Percentiles rank a stretch among this genome's conserved stretches.
Evolutionary conservation across 1,284 basidiomycete genomes (phyloP).

Genomic region (Marasmius sp.): DNA sequence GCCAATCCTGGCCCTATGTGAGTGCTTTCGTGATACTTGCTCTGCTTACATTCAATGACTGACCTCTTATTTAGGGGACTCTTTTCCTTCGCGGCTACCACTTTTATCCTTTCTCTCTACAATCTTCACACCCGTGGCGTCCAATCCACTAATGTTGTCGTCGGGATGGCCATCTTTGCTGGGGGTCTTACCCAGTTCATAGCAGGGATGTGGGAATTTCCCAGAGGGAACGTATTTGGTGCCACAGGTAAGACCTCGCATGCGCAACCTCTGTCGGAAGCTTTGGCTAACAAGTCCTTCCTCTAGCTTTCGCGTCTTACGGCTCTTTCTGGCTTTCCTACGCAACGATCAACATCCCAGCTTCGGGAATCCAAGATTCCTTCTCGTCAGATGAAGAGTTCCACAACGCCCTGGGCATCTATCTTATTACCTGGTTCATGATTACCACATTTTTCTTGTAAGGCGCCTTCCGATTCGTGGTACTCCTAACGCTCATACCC

Average conservation of each 20-base stretch:
- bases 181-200: conserved; percentile 82
- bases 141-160: conserved; percentile 66
- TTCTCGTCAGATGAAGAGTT: conserved; percentile 49
- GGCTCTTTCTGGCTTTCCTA: conserved; percentile 84
- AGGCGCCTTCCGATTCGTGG: conserved; percentile 8
- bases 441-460: conserved; percentile 23
- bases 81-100: conserved; percentile 63
- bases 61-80: conserved; percentile 42
- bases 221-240: conserved; percentile 68
- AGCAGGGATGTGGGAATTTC: conserved; percentile 82
- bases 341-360: conserved; percentile 63
- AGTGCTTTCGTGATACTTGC: background rate
- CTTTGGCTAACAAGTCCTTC: background rate
- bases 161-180: conserved; percentile 80
- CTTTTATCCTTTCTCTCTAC: conserved; percentile 65
- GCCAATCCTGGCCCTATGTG: background rate
- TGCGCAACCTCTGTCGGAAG: background rate
- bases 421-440: conserved; percentile 66
- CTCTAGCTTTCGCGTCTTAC: conserved; percentile 62
- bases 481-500: background rate
- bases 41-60: background rate
- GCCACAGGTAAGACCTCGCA: conserved; percentile 53
- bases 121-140: conserved; percentile 58
- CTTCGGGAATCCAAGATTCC: conserved; percentile 54
- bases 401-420: conserved; percentile 61